These are phyloP conservation scores for Exophiala phaeomuriformis DNA, from an alignment of 2,329 filamentous ascomycete genomes.

Conservation along the genomic window DNA sequence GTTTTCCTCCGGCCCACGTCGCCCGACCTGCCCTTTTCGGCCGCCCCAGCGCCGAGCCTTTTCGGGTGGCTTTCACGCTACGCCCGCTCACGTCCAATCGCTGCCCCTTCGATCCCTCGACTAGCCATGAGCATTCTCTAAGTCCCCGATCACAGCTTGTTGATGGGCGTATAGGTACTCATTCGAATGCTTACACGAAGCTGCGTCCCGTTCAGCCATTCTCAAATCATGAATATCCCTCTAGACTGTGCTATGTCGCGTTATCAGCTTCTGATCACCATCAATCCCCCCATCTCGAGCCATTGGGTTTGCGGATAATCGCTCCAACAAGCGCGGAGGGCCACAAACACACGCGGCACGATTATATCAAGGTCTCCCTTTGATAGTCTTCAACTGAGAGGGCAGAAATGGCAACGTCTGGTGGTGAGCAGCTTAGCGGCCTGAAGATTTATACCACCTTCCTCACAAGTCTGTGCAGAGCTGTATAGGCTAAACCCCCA, in stretches of 20 bases:
- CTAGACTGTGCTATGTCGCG: background rate
- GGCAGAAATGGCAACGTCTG: no score
- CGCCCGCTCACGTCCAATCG: conserved; percentile 14
- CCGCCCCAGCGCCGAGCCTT: background rate
- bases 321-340: no score
- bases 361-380: no score
- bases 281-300: background rate
- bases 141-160: background rate
- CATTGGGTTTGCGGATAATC: background rate
- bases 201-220: conserved; percentile 7
- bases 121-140: conserved; percentile 14
- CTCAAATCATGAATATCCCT: background rate
- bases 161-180: conserved; percentile 18
- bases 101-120: conserved; percentile 7
- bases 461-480: no score
- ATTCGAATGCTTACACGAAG: conserved; percentile 12
- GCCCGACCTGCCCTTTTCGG: background rate
- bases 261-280: conserved; percentile 6
- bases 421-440: no score
- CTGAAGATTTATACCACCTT: no score
- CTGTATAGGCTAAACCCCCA: no score
- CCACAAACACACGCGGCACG: no score
- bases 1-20: background rate
- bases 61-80: background rate
- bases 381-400: no score